These are phyloP conservation scores for Eimeria mitis DNA, from an alignment of 169 alveolate genomes.

Conservation along the genomic window DNA sequence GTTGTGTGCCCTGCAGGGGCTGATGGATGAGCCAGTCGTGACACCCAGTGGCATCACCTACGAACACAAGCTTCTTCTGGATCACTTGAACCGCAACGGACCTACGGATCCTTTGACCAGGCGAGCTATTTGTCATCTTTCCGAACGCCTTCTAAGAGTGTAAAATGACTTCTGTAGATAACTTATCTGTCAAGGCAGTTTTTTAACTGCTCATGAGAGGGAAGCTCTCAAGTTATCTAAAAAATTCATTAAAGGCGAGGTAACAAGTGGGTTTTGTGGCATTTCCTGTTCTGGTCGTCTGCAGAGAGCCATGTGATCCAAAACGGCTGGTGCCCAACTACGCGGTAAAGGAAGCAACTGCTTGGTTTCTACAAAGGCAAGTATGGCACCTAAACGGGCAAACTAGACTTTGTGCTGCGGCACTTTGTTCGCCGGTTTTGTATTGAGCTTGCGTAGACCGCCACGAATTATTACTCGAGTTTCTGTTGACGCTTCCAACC, in stretches of 20 bases:
- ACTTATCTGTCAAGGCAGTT: not conserved
- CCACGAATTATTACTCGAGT: not conserved
- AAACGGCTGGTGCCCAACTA: constrained; percentile 88
- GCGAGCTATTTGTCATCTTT: not conserved
- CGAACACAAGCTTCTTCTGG: constrained; percentile 88
- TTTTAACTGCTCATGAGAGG: not conserved
- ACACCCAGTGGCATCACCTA: constrained; percentile 93
- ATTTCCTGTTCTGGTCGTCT: not conserved
- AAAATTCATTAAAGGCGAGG: not conserved
- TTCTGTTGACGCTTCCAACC: not conserved
- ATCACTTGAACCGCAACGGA: constrained; percentile 90
- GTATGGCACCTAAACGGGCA: not conserved
- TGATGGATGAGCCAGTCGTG: constrained; percentile 93
- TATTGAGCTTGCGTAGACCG: not conserved
- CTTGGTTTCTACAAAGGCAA: constrained; percentile 86
- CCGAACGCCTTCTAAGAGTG: not conserved
- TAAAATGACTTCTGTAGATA: too few species aligned
- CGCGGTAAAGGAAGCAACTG: constrained; percentile 90
- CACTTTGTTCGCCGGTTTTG: not conserved
- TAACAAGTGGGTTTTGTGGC: not conserved
- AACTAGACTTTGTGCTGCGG: not conserved
- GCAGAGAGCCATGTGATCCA: constrained; percentile 87
- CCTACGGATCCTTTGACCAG: constrained; percentile 91
- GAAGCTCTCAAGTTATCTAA: too few species aligned
- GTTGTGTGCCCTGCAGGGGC: constrained; percentile 82